Conservation (phyloP, 2,329 filamentous ascomycete species). For the Neonectria sp. region DNA sequence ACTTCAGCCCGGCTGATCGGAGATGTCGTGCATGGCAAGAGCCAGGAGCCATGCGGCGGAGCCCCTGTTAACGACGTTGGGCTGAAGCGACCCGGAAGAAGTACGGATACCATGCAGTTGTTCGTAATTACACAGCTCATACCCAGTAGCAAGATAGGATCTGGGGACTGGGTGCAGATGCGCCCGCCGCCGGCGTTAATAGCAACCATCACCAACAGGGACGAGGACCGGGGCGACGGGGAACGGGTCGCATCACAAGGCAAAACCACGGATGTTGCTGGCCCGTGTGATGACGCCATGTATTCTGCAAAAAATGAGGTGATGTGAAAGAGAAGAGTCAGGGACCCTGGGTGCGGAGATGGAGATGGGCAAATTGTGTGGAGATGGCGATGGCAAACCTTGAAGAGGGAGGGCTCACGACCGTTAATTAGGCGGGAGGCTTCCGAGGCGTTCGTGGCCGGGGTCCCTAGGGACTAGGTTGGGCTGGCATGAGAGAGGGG, state of each 20-base stretch:
- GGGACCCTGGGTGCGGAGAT: slow-evolving; percentile 20
- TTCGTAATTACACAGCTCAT: slow-evolving; percentile 7
- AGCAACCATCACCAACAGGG: background rate
- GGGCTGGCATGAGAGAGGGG: too few relatives aligned
- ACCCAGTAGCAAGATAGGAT: background rate
- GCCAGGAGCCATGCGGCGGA: slow-evolving; percentile 35
- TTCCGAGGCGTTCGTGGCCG: slow-evolving; percentile 45
- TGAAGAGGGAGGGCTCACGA: background rate
- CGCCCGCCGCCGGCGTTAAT: slow-evolving; percentile 5
- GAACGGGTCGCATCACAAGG: slow-evolving; percentile 14
- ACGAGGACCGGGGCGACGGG: slow-evolving; percentile 26
- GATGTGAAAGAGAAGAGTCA: slow-evolving; percentile 22
- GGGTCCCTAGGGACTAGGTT: slow-evolving; percentile 14
- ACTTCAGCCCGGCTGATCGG: slow-evolving; percentile 41
- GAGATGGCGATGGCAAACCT: slow-evolving; percentile 15
- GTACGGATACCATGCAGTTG: background rate
- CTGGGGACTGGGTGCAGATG: background rate
- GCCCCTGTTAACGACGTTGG: slow-evolving; percentile 28
- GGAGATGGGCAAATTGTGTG: slow-evolving; percentile 19
- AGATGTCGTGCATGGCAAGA: slow-evolving; percentile 48
- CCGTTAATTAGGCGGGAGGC: slow-evolving; percentile 28
- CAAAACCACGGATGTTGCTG: slow-evolving; percentile 3
- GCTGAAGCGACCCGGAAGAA: slow-evolving; percentile 1
- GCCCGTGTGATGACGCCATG: slow-evolving; percentile 19
- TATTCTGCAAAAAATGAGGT: slow-evolving; percentile 18